A percentile compares a stretch with the other conserved stretches of the same genome.
Evolutionary conservation across 202 grass and related monocot species (phyloP).

Genomic region (Bolboschoenoplectus hybrid): DNA sequence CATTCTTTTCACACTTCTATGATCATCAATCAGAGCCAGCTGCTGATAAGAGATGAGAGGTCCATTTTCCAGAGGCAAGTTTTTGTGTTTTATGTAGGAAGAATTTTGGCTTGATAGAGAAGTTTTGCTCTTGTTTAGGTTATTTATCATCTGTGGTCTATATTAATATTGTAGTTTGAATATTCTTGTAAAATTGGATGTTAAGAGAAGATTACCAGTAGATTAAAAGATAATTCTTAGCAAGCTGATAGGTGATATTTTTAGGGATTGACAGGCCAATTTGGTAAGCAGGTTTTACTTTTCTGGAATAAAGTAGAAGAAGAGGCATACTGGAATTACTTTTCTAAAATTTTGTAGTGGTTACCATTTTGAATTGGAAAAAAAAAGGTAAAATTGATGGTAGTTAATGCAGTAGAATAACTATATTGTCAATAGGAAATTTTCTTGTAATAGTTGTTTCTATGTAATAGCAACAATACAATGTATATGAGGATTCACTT

Average conservation of each 20-base stretch:
- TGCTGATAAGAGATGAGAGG: not conserved
- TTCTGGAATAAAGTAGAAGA: too few species aligned
- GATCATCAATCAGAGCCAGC: not conserved
- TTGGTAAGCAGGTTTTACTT: too few species aligned
- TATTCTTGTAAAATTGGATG: constrained; percentile 1
- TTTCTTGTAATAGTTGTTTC: too few species aligned
- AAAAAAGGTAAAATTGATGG: too few species aligned
- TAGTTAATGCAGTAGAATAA: too few species aligned
- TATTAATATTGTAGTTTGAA: not conserved
- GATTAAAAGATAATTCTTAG: not conserved
- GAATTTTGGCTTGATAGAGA: not conserved
- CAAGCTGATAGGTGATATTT: not conserved
- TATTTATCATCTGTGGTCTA: not conserved
- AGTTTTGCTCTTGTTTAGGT: constrained; percentile 1
- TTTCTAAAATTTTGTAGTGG: too few species aligned
- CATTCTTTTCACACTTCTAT: not conserved
- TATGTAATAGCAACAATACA: too few species aligned
- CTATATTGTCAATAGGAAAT: too few species aligned
- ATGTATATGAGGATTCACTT: too few species aligned
- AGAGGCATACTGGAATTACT: too few species aligned
- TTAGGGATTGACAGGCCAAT: not conserved
- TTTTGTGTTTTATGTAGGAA: constrained; percentile 13
- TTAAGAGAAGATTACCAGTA: not conserved
- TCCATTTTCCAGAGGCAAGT: constrained; percentile 22
- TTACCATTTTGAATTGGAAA: too few species aligned